Conservation (phyloP, 2,329 filamentous ascomycete species). For the Metarhizium album region DNA sequence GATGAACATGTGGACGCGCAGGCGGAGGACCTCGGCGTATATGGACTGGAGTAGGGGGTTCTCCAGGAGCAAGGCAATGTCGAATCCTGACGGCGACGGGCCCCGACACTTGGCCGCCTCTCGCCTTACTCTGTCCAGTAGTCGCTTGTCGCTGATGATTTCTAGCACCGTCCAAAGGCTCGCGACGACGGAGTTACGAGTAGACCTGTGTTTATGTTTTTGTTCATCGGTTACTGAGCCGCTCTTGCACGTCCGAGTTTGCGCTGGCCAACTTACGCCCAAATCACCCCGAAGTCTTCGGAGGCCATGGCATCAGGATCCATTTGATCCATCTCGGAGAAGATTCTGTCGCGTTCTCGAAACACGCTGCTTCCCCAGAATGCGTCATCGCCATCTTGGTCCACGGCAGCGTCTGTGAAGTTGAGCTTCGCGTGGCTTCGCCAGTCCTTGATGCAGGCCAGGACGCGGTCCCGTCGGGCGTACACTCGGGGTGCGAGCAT, state of each 20-base stretch:
- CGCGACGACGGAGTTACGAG: not conserved
- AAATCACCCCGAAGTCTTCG: not conserved
- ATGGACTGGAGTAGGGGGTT: slow-evolving; percentile 3
- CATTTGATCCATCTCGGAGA: not conserved
- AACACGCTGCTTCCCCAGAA: not conserved
- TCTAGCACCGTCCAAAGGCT: not conserved
- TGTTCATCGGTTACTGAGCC: not conserved
- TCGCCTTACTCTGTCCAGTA: not conserved
- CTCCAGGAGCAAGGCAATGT: not conserved
- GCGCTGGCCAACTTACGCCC: not conserved
- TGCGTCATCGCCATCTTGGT: not conserved
- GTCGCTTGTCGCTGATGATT: not conserved
- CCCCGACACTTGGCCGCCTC: not conserved
- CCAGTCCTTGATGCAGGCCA: not conserved
- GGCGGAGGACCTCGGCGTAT: slow-evolving; percentile 1
- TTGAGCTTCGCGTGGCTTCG: not conserved
- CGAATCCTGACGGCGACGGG: not conserved
- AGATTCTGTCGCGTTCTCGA: not conserved
- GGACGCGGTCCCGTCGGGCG: not conserved
- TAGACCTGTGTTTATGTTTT: not conserved
- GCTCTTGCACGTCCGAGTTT: too few species aligned
- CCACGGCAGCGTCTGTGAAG: not conserved
- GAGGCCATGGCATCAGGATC: not conserved
- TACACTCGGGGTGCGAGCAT: not conserved
- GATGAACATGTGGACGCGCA: not conserved